Percentiles rank a stretch among this genome's conserved stretches.
Conservation (phyloP, 352 stramenopile species). For the Pythium chondricola region DNA sequence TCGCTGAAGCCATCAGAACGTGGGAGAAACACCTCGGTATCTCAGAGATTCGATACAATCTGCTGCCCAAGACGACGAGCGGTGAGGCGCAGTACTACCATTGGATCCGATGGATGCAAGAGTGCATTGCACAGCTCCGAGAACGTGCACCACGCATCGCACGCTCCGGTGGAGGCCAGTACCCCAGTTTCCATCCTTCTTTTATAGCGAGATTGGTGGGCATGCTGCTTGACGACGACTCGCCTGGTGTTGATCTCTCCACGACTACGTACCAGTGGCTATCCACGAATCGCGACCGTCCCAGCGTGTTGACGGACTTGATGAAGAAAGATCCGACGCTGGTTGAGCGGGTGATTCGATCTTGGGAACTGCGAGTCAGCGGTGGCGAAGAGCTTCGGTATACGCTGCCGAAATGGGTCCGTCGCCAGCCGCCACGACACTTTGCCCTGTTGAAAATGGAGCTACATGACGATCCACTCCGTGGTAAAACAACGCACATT, state of each 20-base stretch:
- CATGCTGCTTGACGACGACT: constrained; percentile 68
- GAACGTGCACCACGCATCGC: constrained; percentile 34
- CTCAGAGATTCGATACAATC: constrained; percentile 53
- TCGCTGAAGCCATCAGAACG: constrained; percentile 43
- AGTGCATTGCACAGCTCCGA: constrained; percentile 58
- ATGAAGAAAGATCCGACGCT: constrained; percentile 53
- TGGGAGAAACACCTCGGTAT: constrained; percentile 59
- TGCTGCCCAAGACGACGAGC: constrained; percentile 55
- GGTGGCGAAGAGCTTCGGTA: constrained; percentile 31
- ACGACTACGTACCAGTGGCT: constrained; percentile 76
- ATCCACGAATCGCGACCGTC: constrained; percentile 44
- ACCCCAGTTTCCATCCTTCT: constrained; percentile 57
- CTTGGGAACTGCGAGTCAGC: constrained; percentile 44
- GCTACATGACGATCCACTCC: too few relatives aligned
- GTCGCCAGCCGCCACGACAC: constrained; percentile 90
- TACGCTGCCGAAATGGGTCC: constrained; percentile 51
- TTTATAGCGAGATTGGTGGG: constrained; percentile 57
- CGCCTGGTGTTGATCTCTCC: constrained; percentile 35
- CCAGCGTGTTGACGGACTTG: constrained; percentile 58
- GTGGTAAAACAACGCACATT: too few relatives aligned
- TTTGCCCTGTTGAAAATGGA: constrained; percentile 98
- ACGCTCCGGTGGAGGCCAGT: constrained; percentile 38
- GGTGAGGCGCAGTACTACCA: constrained; percentile 63
- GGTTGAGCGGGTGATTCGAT: constrained; percentile 55
- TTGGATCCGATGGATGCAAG: constrained; percentile 79